Evolutionary conservation across 106 monocot genomes (phyloP).

Genomic region (Hemerocallis citrina): DNA sequence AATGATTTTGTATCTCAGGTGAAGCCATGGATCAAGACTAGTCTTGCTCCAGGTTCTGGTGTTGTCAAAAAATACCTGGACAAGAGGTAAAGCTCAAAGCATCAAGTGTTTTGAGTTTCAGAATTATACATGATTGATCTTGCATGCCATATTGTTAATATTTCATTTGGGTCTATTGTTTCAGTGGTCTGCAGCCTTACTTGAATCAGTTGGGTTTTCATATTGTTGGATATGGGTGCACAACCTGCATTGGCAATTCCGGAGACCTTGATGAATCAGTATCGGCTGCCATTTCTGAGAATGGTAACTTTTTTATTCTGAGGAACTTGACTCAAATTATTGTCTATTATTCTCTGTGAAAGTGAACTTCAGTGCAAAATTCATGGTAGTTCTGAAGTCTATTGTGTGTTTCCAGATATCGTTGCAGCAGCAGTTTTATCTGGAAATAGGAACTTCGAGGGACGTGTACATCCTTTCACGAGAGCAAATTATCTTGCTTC

Average conservation of each 20-base stretch:
- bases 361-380: not conserved
- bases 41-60: slow-evolving; percentile 93
- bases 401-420: slow-evolving; percentile 42
- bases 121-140: not conserved
- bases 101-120: not conserved
- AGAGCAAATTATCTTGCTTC: slow-evolving; percentile 97
- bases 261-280: slow-evolving; percentile 90
- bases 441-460: slow-evolving; percentile 94
- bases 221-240: slow-evolving; percentile 96
- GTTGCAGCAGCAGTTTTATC: slow-evolving; percentile 90
- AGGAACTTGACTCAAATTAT: not conserved
- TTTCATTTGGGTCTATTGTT: slow-evolving; percentile 7
- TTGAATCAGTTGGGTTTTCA: slow-evolving; percentile 87
- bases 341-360: not conserved
- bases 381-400: not conserved
- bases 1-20: slow-evolving; percentile 33
- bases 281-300: slow-evolving; percentile 73
- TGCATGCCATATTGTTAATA: not conserved
- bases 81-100: slow-evolving; percentile 39
- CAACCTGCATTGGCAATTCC: slow-evolving; percentile 97
- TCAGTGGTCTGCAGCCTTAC: slow-evolving; percentile 90
- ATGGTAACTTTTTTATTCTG: slow-evolving; percentile 39
- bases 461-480: slow-evolving; percentile 82
- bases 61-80: slow-evolving; percentile 82
- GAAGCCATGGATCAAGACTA: slow-evolving; percentile 96